Evolutionary conservation across 202 grass and related monocot genomes (phyloP).

Genomic region (Zoysia matrella): DNA sequence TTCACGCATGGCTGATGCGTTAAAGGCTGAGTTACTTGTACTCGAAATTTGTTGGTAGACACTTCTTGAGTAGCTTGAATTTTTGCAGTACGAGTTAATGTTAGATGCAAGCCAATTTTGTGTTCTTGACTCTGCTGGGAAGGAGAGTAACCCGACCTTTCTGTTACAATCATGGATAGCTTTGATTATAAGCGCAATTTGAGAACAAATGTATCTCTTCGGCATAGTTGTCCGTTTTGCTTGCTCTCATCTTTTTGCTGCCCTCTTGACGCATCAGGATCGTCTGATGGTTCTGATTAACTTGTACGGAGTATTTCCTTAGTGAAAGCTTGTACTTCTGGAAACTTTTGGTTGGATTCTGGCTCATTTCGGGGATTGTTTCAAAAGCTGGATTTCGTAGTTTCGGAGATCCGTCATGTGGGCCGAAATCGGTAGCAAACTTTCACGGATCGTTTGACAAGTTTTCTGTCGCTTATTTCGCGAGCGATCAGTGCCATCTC

Average conservation of each 20-base stretch:
- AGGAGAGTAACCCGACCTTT: not conserved
- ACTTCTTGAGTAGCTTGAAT: conserved; percentile 35
- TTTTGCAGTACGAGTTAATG: conserved; percentile 40
- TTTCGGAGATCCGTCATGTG: no score
- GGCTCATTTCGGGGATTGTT: no score
- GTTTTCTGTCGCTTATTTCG: no score
- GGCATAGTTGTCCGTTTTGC: not conserved
- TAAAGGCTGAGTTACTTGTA: conserved; percentile 11
- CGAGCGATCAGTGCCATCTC: no score
- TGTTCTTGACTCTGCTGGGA: conserved; percentile 42
- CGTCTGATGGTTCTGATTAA: no score
- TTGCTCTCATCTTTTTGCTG: not conserved
- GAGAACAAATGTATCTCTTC: not conserved
- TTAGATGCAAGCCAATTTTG: conserved; percentile 47
- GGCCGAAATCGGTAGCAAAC: no score
- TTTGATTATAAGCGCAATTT: conserved; percentile 35
- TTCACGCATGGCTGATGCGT: not conserved
- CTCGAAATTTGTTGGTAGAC: conserved; percentile 46
- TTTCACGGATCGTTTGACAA: no score
- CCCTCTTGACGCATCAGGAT: not conserved
- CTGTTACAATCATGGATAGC: conserved; percentile 38
- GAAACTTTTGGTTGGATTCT: no score
- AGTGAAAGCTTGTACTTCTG: no score
- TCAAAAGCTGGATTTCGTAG: no score
- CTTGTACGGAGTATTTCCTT: no score